A percentile compares a stretch with the other conserved stretches of the same genome.
Evolutionary conservation across 176 grass and related monocot genomes (phyloP).

Genomic region (Rhynchospora pubera): DNA sequence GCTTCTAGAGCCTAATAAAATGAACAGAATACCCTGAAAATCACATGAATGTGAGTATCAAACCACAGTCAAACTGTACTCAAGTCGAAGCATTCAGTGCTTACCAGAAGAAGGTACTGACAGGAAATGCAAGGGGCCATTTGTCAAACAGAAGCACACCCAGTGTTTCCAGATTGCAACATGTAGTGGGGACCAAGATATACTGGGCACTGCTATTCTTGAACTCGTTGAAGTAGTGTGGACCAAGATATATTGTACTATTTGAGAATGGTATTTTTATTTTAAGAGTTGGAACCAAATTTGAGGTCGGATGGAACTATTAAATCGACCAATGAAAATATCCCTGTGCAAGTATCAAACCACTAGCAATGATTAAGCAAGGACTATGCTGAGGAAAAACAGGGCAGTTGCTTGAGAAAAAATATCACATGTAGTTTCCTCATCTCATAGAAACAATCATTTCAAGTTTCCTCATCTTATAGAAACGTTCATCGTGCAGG

Average conservation of each 20-base stretch:
- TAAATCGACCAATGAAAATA: neutral
- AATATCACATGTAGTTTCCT: neutral
- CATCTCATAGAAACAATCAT: neutral
- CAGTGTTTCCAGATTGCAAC: neutral
- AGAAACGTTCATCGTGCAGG: neutral
- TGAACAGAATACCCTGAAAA: neutral
- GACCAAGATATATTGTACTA: neutral
- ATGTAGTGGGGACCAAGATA: too few relatives aligned
- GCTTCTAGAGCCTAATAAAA: constrained; percentile 26
- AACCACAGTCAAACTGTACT: neutral
- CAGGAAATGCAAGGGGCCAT: neutral
- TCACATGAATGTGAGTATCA: neutral
- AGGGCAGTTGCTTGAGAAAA: neutral
- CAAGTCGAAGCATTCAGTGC: neutral
- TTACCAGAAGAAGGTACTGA: neutral
- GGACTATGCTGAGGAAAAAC: neutral
- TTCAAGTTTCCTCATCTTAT: neutral
- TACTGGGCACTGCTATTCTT: neutral
- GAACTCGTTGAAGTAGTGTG: neutral
- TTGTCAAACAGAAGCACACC: neutral
- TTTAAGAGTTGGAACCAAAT: neutral
- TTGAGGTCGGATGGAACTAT: neutral
- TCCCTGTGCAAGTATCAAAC: neutral
- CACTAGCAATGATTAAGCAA: neutral
- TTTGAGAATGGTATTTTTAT: neutral